A percentile compares a stretch with the other conserved stretches of the same genome.
These are phyloP conservation scores for Theileria equi DNA, from an alignment of 169 alveolate species.

Conservation along the genomic window DNA sequence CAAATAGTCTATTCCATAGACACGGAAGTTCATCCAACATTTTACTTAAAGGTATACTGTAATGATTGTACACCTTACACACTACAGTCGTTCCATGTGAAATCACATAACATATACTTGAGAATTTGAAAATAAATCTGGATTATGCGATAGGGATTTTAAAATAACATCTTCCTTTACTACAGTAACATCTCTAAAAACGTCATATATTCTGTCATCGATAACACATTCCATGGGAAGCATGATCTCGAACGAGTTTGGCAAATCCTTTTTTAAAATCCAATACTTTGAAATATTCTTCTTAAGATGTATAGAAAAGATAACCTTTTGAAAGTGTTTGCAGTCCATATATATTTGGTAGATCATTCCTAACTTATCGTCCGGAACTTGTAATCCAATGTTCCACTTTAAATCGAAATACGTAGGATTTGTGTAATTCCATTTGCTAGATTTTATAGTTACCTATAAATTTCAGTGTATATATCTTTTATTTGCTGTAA, in stretches of 20 bases:
- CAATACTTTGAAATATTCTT: constrained; percentile 29
- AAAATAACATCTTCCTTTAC: neutral
- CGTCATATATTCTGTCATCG: constrained; percentile 24
- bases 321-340: constrained; percentile 37
- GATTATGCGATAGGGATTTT: neutral
- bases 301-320: constrained; percentile 57
- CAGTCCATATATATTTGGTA: constrained; percentile 69
- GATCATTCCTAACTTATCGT: constrained; percentile 5
- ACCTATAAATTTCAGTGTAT: neutral
- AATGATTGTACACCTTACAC: neutral
- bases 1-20: constrained; percentile 60
- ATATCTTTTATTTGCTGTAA: neutral
- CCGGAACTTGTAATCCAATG: constrained; percentile 52
- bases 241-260: constrained; percentile 51
- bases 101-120: neutral
- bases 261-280: constrained; percentile 39
- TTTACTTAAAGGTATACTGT: too few species aligned
- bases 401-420: constrained; percentile 31
- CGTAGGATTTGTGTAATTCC: constrained; percentile 11
- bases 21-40: constrained; percentile 54
- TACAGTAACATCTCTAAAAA: constrained; percentile 10
- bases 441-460: constrained; percentile 4
- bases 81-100: neutral
- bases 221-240: constrained; percentile 61
- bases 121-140: neutral